Percentiles rank a stretch among this genome's conserved stretches.
These are phyloP conservation scores for Septoria petroselini DNA, from an alignment of 2,329 filamentous ascomycete species.

Conservation along the genomic window DNA sequence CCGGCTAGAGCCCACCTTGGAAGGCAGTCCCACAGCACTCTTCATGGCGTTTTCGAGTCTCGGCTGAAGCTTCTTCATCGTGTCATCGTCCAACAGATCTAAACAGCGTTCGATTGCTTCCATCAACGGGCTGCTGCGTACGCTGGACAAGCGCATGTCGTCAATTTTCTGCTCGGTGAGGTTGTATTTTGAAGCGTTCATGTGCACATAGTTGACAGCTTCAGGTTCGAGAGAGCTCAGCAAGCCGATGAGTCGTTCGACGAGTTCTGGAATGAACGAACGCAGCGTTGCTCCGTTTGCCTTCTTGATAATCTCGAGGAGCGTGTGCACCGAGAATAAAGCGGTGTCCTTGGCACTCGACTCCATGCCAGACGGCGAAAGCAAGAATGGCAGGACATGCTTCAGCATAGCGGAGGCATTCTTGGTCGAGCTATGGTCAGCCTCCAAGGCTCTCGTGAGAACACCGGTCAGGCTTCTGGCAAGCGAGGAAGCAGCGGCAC, in stretches of 20 bases:
- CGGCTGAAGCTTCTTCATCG: conserved; percentile 72
- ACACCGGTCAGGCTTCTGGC: conserved; percentile 82
- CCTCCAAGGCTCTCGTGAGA: conserved; percentile 79
- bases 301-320: conserved; percentile 87
- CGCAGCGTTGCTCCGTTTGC: conserved; percentile 70
- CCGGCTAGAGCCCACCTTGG: conserved; percentile 85
- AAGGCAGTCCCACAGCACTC: conserved; percentile 82
- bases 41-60: conserved; percentile 77
- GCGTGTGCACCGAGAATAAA: conserved; percentile 71
- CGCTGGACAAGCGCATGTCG: conserved; percentile 74
- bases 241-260: conserved; percentile 75
- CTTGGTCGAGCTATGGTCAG: conserved; percentile 63
- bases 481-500: conserved; percentile 73
- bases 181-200: conserved; percentile 79
- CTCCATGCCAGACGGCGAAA: conserved; percentile 85
- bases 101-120: conserved; percentile 88
- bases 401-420: conserved; percentile 76
- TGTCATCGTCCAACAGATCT: conserved; percentile 72
- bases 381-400: conserved; percentile 82
- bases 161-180: conserved; percentile 87
- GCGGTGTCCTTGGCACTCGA: conserved; percentile 86
- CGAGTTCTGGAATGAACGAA: conserved; percentile 75
- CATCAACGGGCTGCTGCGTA: conserved; percentile 83
- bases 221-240: conserved; percentile 87
- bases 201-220: conserved; percentile 85